A percentile compares a stretch with the other conserved stretches of the same genome.
Evolutionary conservation across 305 asterid genomes (phyloP).

Genomic region (Ajuga reptans): DNA sequence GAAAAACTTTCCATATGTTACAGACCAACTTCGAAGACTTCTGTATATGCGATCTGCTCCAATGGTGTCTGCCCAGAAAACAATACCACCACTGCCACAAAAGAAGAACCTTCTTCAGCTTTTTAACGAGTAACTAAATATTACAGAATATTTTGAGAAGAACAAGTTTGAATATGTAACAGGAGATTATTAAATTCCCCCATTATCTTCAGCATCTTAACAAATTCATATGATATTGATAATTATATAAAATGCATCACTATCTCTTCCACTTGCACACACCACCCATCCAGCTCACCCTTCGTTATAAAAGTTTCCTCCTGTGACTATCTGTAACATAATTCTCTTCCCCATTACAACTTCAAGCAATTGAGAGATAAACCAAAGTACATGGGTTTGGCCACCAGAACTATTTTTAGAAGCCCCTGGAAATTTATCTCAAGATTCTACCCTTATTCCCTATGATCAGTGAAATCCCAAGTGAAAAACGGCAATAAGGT

Average conservation of each 20-base stretch:
- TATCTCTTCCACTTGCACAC: background rate
- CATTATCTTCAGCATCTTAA: background rate
- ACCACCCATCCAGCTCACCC: background rate
- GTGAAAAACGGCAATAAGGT: no score
- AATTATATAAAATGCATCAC: background rate
- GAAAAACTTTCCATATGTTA: constrained; percentile 63
- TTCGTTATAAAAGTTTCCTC: background rate
- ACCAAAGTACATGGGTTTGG: background rate
- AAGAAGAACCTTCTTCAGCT: constrained; percentile 14
- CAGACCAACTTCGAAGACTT: constrained; percentile 73
- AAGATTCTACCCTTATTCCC: no score
- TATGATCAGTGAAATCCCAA: no score
- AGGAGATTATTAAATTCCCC: constrained; percentile 4
- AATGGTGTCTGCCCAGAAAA: constrained; percentile 90
- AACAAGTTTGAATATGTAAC: background rate
- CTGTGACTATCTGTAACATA: background rate
- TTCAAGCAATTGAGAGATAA: background rate
- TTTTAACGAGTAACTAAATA: no score
- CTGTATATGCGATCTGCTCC: constrained; percentile 66
- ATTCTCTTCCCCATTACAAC: constrained; percentile 1
- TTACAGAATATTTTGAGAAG: background rate
- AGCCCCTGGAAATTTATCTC: no score
- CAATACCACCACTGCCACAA: constrained; percentile 77
- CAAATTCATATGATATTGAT: background rate
- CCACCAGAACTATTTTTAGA: no score